A percentile compares a stretch with the other conserved stretches of the same genome.
phyloP scores from a whole-genome alignment of 2,329 filamentous ascomycete genomes.

The Talaromyces sp. region DNA sequence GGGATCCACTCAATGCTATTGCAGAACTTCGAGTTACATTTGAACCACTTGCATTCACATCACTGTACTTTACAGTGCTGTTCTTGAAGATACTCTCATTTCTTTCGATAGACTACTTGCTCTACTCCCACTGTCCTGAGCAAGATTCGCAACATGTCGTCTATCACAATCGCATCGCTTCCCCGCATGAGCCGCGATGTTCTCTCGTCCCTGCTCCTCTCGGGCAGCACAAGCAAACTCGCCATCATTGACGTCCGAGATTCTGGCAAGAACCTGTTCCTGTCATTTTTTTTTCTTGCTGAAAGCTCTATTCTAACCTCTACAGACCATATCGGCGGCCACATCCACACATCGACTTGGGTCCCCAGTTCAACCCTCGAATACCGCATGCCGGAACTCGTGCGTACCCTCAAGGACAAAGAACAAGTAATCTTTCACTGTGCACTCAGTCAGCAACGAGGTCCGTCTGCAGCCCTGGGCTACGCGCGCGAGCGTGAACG shows the following conservation, averaged over 20 bases:
- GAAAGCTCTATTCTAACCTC: background rate
- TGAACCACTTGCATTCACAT: background rate
- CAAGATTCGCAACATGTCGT: constrained; percentile 33
- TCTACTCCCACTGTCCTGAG: background rate
- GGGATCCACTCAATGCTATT: background rate
- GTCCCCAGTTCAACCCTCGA: constrained; percentile 69
- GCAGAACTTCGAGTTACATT: background rate
- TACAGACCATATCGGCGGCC: constrained; percentile 80
- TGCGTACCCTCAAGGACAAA: constrained; percentile 69
- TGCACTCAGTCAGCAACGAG: constrained; percentile 82
- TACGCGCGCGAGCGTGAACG: constrained; percentile 63
- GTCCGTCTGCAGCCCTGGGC: constrained; percentile 73
- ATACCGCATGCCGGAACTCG: constrained; percentile 71
- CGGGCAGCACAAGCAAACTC: constrained; percentile 44
- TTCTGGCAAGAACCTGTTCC: constrained; percentile 47
- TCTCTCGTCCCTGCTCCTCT: constrained; percentile 61
- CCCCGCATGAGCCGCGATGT: constrained; percentile 61
- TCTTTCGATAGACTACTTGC: background rate
- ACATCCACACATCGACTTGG: constrained; percentile 73
- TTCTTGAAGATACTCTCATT: background rate
- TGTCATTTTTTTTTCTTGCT: background rate
- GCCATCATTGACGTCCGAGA: constrained; percentile 88
- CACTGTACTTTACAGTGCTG: background rate
- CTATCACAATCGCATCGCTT: constrained; percentile 57
- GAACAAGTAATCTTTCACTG: constrained; percentile 92